Evolutionary conservation across 2,329 filamentous ascomycete species (phyloP).

Genomic region (Nothophaeocryptopus gaeumannii): DNA sequence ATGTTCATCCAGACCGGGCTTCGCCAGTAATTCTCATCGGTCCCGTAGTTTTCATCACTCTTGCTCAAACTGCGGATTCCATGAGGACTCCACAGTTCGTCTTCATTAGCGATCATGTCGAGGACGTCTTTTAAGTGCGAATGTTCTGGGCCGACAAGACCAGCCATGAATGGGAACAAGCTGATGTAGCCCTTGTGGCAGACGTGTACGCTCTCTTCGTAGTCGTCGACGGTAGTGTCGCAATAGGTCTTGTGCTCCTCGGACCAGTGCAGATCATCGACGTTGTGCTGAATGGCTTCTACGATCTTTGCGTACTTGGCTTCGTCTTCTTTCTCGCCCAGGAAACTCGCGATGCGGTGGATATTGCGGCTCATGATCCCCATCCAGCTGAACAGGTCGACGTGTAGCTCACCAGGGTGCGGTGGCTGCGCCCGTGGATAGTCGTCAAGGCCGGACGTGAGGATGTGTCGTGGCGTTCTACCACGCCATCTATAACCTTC

Average conservation of each 20-base stretch:
- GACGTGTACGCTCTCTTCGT: constrained; percentile 82
- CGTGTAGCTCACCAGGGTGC: constrained; percentile 91
- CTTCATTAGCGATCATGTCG: constrained; percentile 73
- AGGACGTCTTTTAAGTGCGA: constrained; percentile 71
- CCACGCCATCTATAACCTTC: constrained; percentile 96
- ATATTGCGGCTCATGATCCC: constrained; percentile 93
- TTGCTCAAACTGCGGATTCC: constrained; percentile 89
- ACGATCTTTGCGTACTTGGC: constrained; percentile 69
- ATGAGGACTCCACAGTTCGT: constrained; percentile 84
- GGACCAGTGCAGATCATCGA: constrained; percentile 92
- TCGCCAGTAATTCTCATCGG: constrained; percentile 95
- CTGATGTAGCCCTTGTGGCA: constrained; percentile 98
- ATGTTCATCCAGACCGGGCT: constrained; percentile 95
- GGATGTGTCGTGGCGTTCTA: constrained; percentile 77
- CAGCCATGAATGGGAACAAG: constrained; percentile 86
- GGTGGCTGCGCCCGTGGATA: constrained; percentile 92
- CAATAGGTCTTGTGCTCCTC: constrained; percentile 79
- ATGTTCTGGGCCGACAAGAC: constrained; percentile 71
- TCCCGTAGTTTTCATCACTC: constrained; percentile 78
- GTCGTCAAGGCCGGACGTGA: constrained; percentile 93
- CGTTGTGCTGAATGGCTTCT: constrained; percentile 75
- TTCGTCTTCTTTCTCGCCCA: constrained; percentile 75
- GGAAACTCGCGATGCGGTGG: constrained; percentile 69
- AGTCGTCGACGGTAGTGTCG: constrained; percentile 92
- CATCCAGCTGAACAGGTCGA: constrained; percentile 94